phyloP scores from a whole-genome alignment of 78 protist genomes.

The Dictyostelium firmibasis region DNA sequence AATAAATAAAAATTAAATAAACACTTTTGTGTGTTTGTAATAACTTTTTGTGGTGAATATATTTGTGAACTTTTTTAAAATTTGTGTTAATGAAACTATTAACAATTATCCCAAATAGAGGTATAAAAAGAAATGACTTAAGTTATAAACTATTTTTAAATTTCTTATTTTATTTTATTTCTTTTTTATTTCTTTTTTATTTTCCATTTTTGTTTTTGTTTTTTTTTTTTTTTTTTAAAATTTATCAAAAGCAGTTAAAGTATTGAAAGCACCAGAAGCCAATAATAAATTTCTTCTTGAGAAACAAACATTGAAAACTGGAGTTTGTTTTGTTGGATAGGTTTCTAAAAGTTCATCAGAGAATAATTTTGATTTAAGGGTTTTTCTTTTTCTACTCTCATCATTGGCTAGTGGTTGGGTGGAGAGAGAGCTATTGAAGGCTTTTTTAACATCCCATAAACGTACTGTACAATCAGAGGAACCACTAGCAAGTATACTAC shows the following conservation, averaged over 20 bases:
- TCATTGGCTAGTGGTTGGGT: neutral
- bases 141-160: too few species aligned
- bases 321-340: slow-evolving; percentile 90
- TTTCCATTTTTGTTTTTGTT: neutral
- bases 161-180: neutral
- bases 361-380: slow-evolving; percentile 8
- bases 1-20: too few species aligned
- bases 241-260: slow-evolving; percentile 34
- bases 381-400: neutral
- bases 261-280: slow-evolving; percentile 86
- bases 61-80: too few species aligned
- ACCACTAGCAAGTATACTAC: slow-evolving; percentile 84
- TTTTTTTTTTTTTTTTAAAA: neutral
- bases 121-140: too few species aligned
- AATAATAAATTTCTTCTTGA: slow-evolving; percentile 86
- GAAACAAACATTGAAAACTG: slow-evolving; percentile 82
- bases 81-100: too few species aligned
- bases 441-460: slow-evolving; percentile 90
- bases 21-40: too few species aligned
- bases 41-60: too few species aligned
- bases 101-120: too few species aligned
- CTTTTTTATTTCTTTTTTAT: neutral
- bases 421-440: neutral
- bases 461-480: slow-evolving; percentile 89
- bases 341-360: slow-evolving; percentile 60